Evolutionary conservation across 2,329 filamentous ascomycete genomes (phyloP).

Genomic region (Nothophaeocryptopus gaeumannii): DNA sequence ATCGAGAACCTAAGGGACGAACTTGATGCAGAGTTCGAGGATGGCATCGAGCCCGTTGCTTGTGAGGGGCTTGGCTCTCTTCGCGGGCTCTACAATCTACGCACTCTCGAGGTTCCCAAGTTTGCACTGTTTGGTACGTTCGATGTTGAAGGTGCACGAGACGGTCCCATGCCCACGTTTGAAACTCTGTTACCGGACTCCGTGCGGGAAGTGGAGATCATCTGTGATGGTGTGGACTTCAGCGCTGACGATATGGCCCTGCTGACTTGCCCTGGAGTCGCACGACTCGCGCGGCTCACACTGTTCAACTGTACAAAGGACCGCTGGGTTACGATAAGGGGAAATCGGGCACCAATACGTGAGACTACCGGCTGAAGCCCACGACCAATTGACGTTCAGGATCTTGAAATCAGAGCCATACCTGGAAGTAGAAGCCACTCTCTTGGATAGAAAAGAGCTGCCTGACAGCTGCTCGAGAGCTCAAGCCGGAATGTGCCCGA

Average conservation of each 20-base stretch:
- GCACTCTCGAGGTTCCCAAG: background rate
- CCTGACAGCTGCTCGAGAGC: too few relatives aligned
- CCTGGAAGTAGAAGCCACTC: too few relatives aligned
- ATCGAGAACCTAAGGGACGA: too few relatives aligned
- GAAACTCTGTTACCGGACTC: slow-evolving; percentile 1
- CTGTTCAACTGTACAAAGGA: slow-evolving; percentile 2
- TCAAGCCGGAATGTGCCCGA: too few relatives aligned
- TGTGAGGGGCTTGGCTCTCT: slow-evolving; percentile 2
- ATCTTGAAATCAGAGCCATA: too few relatives aligned
- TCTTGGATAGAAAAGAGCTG: too few relatives aligned
- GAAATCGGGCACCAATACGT: background rate
- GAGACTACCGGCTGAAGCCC: too few relatives aligned
- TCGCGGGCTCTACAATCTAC: background rate
- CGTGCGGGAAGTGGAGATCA: slow-evolving; percentile 2
- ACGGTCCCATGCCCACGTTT: slow-evolving; percentile 2
- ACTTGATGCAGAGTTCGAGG: too few relatives aligned
- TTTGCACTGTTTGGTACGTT: slow-evolving; percentile 3
- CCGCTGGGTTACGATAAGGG: background rate
- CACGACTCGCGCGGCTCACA: background rate
- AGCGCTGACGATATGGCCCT: slow-evolving; percentile 1
- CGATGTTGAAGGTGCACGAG: slow-evolving; percentile 2
- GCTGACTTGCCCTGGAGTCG: background rate
- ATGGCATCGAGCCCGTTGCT: too few relatives aligned
- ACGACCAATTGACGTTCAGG: too few relatives aligned
- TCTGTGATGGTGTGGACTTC: slow-evolving; percentile 5